These are phyloP conservation scores for Hibiscus mutabilis DNA, from an alignment of 345 rosid genomes.

Conservation along the genomic window DNA sequence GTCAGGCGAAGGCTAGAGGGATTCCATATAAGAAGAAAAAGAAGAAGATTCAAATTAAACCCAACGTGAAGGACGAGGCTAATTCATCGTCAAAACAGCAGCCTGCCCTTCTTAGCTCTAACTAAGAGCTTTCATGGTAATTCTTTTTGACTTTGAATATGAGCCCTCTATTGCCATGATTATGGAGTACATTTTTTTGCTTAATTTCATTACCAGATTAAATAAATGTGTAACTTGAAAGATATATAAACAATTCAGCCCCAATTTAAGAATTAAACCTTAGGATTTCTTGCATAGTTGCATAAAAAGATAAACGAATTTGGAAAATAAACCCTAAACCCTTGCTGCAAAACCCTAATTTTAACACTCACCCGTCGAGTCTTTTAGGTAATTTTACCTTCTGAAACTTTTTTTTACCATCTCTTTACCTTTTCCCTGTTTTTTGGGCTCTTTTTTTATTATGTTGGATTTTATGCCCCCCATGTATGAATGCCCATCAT, in stretches of 20 bases:
- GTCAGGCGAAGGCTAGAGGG: constrained; percentile 80
- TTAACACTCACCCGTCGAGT: background rate
- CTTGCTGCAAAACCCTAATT: constrained; percentile 31
- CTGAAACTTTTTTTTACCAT: background rate
- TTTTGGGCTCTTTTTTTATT: constrained; percentile 35
- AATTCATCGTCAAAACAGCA: constrained; percentile 29
- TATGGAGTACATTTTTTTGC: no score
- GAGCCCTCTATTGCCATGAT: background rate
- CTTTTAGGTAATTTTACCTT: background rate
- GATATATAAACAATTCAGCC: no score
- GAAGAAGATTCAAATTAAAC: constrained; percentile 45
- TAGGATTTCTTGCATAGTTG: background rate
- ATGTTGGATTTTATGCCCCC: constrained; percentile 50
- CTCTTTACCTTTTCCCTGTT: constrained; percentile 20
- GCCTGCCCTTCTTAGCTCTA: constrained; percentile 2
- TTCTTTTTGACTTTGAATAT: background rate
- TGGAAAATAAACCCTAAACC: constrained; percentile 28
- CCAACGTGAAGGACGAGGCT: constrained; percentile 23
- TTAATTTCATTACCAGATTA: no score
- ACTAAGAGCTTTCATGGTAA: constrained; percentile 24
- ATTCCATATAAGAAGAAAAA: constrained; percentile 67
- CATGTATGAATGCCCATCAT: constrained; percentile 30
- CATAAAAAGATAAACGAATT: background rate
- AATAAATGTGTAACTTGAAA: no score
- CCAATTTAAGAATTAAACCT: background rate